Base-by-base conservation (phyloP, 192 early-diverging fungal genomes). In the Funneliformis geosporum region DNA sequence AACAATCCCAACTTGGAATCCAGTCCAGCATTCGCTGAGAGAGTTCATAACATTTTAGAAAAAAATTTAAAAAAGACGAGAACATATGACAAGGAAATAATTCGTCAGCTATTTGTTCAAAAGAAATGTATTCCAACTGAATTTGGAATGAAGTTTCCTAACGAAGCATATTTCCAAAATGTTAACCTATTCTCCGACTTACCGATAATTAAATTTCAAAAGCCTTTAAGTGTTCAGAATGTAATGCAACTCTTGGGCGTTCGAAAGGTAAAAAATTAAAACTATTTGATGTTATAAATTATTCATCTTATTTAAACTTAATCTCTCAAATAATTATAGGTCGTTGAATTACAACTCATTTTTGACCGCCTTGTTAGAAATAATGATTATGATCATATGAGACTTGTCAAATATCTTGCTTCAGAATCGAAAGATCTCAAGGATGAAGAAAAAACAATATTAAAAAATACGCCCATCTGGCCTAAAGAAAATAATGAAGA, bases 151-250 rank as follows among this genome's bases (percentile, higher is more conserved):
- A 86, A 90, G 47, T 4, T 85, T 0, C 94, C 95, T 0, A 75
- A 65, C 8, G 92, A 95, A 16, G 83, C 92, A 0, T 97, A 97
- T 79, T 95, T 96, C 82, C 83, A 82, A 23, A 90, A 84, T 12
- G 96, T 95, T 0, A 93, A 91, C 8, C 80, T 97, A 2, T 96
- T 97, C 85, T 89, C 89, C 18, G 95, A 96, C 82, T 83, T 97
- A 28, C 95, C 96, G 2, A 87, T 91, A 3, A 86, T 95, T 33
- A 46, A 84, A 8, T 89, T 95, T 27, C 81, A 86, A n/a, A 64
- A 88, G 25, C 8, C 25, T 16, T 33, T 8, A 28, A 9, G 47
- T 12, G 74, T 93, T 3, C 64, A 82, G 5, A 91, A 95, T 12
- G 59, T 96, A 12, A 74, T 96, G 28, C 84, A 86, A 66, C 75